Evolutionary conservation across 2,329 filamentous ascomycete genomes (phyloP).

Genomic region (Magnaporthales sp.): DNA sequence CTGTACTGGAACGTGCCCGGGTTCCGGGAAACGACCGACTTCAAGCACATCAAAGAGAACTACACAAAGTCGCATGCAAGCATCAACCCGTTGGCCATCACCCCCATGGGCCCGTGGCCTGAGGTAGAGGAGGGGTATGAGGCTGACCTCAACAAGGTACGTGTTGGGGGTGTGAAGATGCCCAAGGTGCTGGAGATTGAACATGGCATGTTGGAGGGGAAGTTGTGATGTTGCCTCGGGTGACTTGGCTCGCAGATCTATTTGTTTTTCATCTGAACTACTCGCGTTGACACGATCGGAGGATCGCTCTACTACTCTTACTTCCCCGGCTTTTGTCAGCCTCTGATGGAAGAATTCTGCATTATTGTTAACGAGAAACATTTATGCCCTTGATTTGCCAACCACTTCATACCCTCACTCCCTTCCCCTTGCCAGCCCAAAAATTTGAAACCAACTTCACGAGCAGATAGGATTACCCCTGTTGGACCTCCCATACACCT

Average conservation of each 20-base stretch:
- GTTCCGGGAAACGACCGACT: constrained; percentile 52
- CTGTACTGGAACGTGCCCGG: constrained; percentile 48
- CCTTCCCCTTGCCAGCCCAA: not conserved
- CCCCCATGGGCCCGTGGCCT: constrained; percentile 53
- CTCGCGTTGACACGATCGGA: too few species aligned
- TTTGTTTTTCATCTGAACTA: too few species aligned
- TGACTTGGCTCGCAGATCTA: not conserved
- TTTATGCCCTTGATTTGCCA: too few species aligned
- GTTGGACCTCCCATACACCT: not conserved
- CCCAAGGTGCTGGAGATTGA: constrained; percentile 26
- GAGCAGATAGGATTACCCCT: not conserved
- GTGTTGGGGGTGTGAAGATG: constrained; percentile 36
- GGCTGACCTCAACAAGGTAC: constrained; percentile 36
- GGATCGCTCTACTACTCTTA: too few species aligned
- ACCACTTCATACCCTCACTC: not conserved
- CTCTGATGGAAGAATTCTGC: not conserved
- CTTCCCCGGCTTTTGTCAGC: too few species aligned
- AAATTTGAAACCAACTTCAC: not conserved
- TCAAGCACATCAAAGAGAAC: constrained; percentile 61
- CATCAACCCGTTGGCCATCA: constrained; percentile 53
- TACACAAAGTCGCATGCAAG: constrained; percentile 48
- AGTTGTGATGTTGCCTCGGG: not conserved
- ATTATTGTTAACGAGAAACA: too few species aligned
- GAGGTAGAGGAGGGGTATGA: constrained; percentile 45
- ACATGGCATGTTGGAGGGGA: not conserved